Percentiles rank a stretch among this genome's conserved stretches.
Conservation (phyloP, 345 rosid species). For the Noccaea bulbosa region DNA sequence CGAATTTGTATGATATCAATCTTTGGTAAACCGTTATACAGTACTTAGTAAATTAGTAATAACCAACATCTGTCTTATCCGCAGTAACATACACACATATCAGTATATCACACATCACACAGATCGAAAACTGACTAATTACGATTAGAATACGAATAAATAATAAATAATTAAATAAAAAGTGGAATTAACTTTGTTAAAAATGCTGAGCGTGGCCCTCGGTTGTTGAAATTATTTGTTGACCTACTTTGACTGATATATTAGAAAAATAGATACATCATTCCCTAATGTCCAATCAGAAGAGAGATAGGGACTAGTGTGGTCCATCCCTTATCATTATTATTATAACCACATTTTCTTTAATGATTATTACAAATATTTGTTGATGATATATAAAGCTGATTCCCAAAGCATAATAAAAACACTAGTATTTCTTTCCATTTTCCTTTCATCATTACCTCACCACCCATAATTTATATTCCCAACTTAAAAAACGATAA, state of each 20-base stretch:
- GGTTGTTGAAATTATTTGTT: constrained; percentile 40
- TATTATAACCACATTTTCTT: constrained; percentile 35
- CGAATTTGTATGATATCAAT: no score
- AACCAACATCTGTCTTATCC: constrained; percentile 20
- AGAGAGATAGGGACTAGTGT: constrained; percentile 32
- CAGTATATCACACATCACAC: no score
- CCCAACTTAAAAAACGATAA: constrained; percentile 1
- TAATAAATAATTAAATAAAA: constrained; percentile 13
- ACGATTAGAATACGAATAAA: neutral
- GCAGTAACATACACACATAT: constrained; percentile 20
- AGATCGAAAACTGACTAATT: constrained; percentile 23
- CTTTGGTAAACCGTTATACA: no score
- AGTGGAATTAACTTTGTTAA: constrained; percentile 28
- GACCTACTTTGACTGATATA: constrained; percentile 47
- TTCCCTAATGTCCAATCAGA: constrained; percentile 44
- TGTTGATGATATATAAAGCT: constrained; percentile 22
- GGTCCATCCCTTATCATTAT: constrained; percentile 43
- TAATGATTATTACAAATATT: constrained; percentile 18
- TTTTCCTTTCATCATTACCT: constrained; percentile 39
- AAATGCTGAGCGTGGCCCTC: constrained; percentile 40
- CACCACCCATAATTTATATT: constrained; percentile 24
- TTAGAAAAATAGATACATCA: constrained; percentile 29
- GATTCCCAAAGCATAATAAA: constrained; percentile 36
- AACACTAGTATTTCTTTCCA: constrained; percentile 19
- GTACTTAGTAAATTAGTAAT: no score